A percentile compares a stretch with the other conserved stretches of the same genome.
Conservation (phyloP, 2,329 filamentous ascomycete genomes). For the Trichoderma polysporum region DNA sequence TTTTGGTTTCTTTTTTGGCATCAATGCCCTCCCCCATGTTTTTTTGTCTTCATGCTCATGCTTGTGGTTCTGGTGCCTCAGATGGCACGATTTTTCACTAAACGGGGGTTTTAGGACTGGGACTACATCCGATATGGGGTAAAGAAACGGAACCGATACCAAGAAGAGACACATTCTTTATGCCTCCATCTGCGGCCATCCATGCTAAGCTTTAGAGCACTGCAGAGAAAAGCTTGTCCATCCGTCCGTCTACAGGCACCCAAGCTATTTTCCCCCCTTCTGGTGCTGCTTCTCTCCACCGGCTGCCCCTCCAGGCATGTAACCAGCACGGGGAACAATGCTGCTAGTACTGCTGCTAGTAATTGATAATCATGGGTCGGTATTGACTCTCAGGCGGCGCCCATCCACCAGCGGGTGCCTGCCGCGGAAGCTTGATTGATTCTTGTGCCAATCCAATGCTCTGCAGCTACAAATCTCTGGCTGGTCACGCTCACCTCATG, state of each 20-base stretch:
- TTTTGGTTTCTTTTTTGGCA: neutral
- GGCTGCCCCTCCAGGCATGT: too few relatives aligned
- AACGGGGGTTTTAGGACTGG: neutral
- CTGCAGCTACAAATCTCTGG: neutral
- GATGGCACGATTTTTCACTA: neutral
- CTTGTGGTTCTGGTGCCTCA: neutral
- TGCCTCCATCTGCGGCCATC: too few relatives aligned
- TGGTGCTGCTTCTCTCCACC: neutral
- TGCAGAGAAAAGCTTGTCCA: neutral
- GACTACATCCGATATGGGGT: too few relatives aligned
- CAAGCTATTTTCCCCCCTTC: neutral
- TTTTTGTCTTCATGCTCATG: too few relatives aligned
- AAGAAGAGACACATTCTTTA: too few relatives aligned
- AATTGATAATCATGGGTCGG: neutral
- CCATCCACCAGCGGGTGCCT: slow-evolving; percentile 14
- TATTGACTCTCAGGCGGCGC: neutral
- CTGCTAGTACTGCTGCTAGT: neutral
- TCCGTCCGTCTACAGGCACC: neutral
- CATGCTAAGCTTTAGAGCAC: too few relatives aligned
- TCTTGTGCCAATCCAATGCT: neutral
- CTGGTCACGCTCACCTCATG: neutral
- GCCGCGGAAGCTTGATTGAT: neutral
- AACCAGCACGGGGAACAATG: neutral
- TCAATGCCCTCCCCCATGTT: neutral
- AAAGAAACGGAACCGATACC: too few relatives aligned